phyloP scores from a whole-genome alignment of 1,139 yeast genomes.

The Cylindricascospora bacillispora region DNA sequence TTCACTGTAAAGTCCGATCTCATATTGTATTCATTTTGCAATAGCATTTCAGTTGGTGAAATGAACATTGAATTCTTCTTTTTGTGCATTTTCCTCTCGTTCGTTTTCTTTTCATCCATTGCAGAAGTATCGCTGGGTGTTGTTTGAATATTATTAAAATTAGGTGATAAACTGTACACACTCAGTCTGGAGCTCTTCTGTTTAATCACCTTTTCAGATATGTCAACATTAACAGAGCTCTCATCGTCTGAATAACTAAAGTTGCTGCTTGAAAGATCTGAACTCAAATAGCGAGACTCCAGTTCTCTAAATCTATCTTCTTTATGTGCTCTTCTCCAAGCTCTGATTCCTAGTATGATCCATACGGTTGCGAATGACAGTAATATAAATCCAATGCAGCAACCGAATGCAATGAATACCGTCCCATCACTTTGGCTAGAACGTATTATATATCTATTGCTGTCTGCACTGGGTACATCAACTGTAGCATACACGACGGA shows the following conservation, averaged over 20 bases:
- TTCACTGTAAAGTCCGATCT: too few species aligned
- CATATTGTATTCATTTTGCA: too few species aligned
- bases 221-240: too few species aligned
- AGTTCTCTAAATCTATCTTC: slow-evolving; percentile 11
- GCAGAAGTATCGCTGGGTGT: not conserved
- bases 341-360: slow-evolving; percentile 8
- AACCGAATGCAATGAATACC: slow-evolving; percentile 65
- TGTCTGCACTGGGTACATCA: slow-evolving; percentile 16
- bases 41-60: slow-evolving; percentile 27
- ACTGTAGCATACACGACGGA: slow-evolving; percentile 1
- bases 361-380: slow-evolving; percentile 8
- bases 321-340: slow-evolving; percentile 17
- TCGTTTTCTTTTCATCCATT: slow-evolving; percentile 1
- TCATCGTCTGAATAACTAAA: too few species aligned
- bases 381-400: slow-evolving; percentile 34
- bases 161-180: slow-evolving; percentile 18
- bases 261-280: too few species aligned
- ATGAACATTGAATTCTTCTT: slow-evolving; percentile 25
- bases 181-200: slow-evolving; percentile 11
- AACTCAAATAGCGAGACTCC: too few species aligned
- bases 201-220: slow-evolving; percentile 14
- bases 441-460: slow-evolving; percentile 44
- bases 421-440: slow-evolving; percentile 49
- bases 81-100: slow-evolving; percentile 1
- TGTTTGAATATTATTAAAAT: not conserved